A percentile compares a stretch with the other conserved stretches of the same genome.
phyloP scores from a whole-genome alignment of 306 rosid genomes.

The Quercus variabilis region DNA sequence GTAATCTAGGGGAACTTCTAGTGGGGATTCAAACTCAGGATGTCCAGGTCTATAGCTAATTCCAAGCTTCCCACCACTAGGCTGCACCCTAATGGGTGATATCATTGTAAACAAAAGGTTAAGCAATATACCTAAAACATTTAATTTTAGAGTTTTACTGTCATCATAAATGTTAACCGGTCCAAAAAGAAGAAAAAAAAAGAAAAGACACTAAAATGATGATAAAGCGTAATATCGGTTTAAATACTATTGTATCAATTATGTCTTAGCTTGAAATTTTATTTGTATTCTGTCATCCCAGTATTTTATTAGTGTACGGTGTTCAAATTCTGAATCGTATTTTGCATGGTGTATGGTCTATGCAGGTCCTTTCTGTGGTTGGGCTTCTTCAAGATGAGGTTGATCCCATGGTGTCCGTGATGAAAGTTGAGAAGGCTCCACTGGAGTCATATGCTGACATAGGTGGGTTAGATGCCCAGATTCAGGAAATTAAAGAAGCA shows the following conservation, averaged over 20 bases:
- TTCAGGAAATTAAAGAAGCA: conserved; percentile 62
- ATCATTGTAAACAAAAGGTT: not conserved
- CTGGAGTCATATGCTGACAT: conserved; percentile 62
- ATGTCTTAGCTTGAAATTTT: not conserved
- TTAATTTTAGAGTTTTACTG: not conserved
- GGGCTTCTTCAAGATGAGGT: conserved; percentile 73
- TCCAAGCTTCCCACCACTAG: too few species aligned
- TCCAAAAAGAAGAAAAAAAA: not conserved
- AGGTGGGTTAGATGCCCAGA: conserved; percentile 63
- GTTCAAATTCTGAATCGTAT: not conserved
- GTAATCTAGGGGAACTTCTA: too few species aligned
- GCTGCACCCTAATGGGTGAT: too few species aligned
- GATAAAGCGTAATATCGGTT: not conserved
- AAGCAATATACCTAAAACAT: not conserved
- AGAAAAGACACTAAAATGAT: not conserved
- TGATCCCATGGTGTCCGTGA: conserved; percentile 68
- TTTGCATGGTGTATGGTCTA: not conserved
- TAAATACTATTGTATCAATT: not conserved
- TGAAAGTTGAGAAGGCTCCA: conserved; percentile 69
- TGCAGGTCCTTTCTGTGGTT: conserved; percentile 58
- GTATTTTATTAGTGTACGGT: not conserved
- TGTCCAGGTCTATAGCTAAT: too few species aligned
- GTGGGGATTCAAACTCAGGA: too few species aligned
- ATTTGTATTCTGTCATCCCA: not conserved
- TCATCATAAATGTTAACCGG: not conserved